Evolutionary conservation across 2,329 filamentous ascomycete genomes (phyloP).

Genomic region (Eutypa lata): DNA sequence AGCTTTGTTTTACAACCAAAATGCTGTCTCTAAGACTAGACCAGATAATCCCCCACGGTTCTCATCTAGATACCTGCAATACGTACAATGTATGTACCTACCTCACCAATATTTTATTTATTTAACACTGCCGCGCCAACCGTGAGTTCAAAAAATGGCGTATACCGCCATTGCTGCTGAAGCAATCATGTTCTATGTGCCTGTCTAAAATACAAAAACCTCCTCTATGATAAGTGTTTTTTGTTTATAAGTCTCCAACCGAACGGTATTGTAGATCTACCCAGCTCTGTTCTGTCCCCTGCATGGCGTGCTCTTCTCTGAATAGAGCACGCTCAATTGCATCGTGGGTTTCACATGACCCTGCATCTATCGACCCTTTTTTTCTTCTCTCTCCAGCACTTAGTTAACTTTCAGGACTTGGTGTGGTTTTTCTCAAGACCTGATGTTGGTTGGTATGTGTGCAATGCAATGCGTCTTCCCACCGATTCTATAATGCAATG

Average conservation of each 20-base stretch:
- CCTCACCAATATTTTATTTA: no score
- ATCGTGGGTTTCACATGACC: no score
- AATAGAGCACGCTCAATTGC: background rate
- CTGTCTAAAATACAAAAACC: background rate
- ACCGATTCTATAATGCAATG: slow-evolving; percentile 16
- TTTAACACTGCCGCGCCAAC: no score
- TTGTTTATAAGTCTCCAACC: no score
- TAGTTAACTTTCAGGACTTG: background rate
- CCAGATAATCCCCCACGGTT: no score
- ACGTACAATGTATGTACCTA: no score
- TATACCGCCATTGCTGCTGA: background rate
- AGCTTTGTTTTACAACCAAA: background rate
- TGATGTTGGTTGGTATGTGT: no score
- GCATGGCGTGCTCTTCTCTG: background rate
- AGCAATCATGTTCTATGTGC: background rate
- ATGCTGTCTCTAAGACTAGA: background rate
- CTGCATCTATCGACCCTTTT: background rate
- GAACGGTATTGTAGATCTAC: background rate
- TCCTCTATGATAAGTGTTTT: background rate
- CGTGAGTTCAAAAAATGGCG: no score
- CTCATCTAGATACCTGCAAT: no score
- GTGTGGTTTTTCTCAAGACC: no score
- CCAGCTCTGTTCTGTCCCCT: background rate
- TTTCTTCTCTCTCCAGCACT: background rate
- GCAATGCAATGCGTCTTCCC: slow-evolving; percentile 2